A percentile compares a stretch with the other conserved stretches of the same genome.
phyloP scores from a whole-genome alignment of 2,329 filamentous ascomycete genomes.

The Penicillium sp. region DNA sequence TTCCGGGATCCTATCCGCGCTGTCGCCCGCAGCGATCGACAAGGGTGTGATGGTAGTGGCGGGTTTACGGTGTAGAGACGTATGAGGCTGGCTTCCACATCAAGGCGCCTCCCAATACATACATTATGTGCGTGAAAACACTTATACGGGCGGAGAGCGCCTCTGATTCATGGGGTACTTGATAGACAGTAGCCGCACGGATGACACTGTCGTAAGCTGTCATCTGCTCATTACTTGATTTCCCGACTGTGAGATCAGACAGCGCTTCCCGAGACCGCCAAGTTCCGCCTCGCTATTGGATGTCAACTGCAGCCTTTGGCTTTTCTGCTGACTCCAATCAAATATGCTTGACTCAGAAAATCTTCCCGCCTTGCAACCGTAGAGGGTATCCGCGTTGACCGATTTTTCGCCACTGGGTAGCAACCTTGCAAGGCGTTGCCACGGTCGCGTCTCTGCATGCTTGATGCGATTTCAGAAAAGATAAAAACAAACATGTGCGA shows the following conservation, averaged over 20 bases:
- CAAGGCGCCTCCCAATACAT: background rate
- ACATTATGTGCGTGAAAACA: background rate
- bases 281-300: constrained; percentile 1
- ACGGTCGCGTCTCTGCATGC: constrained; percentile 2
- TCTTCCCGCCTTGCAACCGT: background rate
- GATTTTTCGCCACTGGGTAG: constrained; percentile 10
- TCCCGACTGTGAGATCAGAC: constrained; percentile 2
- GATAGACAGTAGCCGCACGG: background rate
- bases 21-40: constrained; percentile 9
- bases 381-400: background rate
- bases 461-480: background rate
- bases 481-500: background rate
- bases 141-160: background rate
- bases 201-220: constrained; percentile 4
- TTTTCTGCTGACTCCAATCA: constrained; percentile 1
- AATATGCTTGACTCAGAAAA: background rate
- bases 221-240: background rate
- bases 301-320: background rate
- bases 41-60: constrained; percentile 9
- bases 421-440: background rate
- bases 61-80: constrained; percentile 11
- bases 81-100: constrained; percentile 1
- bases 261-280: constrained; percentile 5
- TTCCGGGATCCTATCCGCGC: constrained; percentile 6
- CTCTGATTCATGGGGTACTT: background rate